Evolutionary conservation across 148 eudicot genomes (phyloP), one percentile per base, ranked within the genome.

Genomic region (Camellia sinensis): DNA sequence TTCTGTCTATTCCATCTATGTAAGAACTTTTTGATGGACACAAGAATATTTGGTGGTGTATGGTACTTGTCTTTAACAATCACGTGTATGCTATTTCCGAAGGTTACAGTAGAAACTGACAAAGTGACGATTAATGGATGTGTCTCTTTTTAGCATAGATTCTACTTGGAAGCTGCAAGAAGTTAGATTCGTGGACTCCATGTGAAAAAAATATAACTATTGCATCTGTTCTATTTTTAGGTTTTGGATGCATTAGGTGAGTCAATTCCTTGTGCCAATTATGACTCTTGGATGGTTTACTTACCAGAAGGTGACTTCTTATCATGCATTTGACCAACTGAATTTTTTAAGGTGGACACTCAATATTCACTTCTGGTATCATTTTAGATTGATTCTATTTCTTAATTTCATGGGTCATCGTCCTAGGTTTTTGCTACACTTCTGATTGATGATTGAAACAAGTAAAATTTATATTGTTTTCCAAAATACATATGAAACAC

Each of bases 281-380:
- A 96, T 82, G 95, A 96, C 84, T 93, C 99, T 56, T 96, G 99
- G 99, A 93, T 89, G 97, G 99, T 96, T 79, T 92, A 87, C 86
- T 53, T 93, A 80, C 97, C 98, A 68, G 99, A 96, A 91, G 99
- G 89, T 41, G 97, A 96, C 22, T 96, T 96, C 82, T 80, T 93
- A 82, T 93, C 99, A 19, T 90, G 89, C 77, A 96, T 96, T 71
- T 97, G 99, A 62, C 99, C 99, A 66, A 92, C 95, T 3, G 99
- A 91, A 50, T 93, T 95, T 83, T 89, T 80, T 40, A 95, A 93
- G 97, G 98, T 93, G 79, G 79, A 74, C 85, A 52, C 50, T 69
- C 14, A 53, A 73, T 77, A 22, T 74, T 43, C 44, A 67, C 45
- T 79, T 11, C 69, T n/a, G 0, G 22, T 48, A 72, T 69, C 62